These are phyloP conservation scores for Thelonectria rubi DNA, from an alignment of 2,329 filamentous ascomycete genomes.

Conservation along the genomic window DNA sequence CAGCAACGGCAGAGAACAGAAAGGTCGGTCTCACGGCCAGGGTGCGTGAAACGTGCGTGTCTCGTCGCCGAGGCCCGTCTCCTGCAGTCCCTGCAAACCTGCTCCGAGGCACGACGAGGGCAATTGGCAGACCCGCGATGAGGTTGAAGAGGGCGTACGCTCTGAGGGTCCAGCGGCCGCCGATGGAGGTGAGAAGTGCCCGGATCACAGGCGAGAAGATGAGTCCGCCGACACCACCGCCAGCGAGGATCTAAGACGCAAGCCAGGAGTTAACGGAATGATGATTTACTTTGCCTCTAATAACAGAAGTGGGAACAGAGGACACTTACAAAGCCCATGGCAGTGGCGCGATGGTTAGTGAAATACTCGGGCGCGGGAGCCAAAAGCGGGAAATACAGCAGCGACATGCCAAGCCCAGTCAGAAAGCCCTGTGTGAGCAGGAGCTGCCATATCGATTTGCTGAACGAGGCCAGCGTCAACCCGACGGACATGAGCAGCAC, in stretches of 20 bases:
- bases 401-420: constrained; percentile 9
- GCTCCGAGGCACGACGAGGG: background rate
- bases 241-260: constrained; percentile 8
- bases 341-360: too few relatives aligned
- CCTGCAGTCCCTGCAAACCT: too few relatives aligned
- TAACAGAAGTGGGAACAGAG: too few relatives aligned
- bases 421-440: constrained; percentile 16
- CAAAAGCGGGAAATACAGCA: constrained; percentile 6
- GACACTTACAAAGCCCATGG: too few relatives aligned
- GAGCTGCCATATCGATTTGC: constrained; percentile 16
- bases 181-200: constrained; percentile 4
- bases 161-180: constrained; percentile 15
- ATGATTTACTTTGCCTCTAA: too few relatives aligned
- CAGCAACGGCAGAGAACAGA: too few relatives aligned
- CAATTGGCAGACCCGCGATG: background rate
- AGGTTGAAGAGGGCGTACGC: too few relatives aligned
- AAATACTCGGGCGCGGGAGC: constrained; percentile 16
- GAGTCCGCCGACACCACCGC: constrained; percentile 17
- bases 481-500: too few relatives aligned
- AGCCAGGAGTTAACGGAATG: too few relatives aligned
- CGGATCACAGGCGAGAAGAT: constrained; percentile 12
- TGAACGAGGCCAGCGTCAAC: constrained; percentile 13
- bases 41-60: too few relatives aligned
- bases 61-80: too few relatives aligned
- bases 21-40: too few relatives aligned